Base-by-base conservation (phyloP, 441 rosid species). In the Erodium moschatum region DNA sequence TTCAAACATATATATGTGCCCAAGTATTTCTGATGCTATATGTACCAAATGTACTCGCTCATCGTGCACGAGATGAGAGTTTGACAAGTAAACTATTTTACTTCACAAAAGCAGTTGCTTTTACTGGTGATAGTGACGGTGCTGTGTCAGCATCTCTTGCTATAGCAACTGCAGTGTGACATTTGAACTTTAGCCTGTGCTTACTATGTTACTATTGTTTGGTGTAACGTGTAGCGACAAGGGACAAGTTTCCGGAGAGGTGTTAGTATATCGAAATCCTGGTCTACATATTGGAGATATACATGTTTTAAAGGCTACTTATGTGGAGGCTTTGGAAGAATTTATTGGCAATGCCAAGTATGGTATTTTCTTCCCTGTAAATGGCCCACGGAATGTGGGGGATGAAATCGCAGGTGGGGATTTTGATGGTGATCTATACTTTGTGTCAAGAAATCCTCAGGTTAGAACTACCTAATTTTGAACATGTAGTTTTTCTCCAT, bases 341-440 rank as follows among this genome's bases (percentile, higher is more conserved):
- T 77, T 42, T 76, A 81, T 85, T 0, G 97, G 98, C 60, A 84
- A 83, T 67, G 78, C 92, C 16, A 90, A 86, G 72, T 90, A 83
- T 69, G 95, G 73, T 9, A 86, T 89, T 54, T 86, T 93, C 77
- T 90, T 93, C 70, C 85, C 97, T 35, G 65, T 70, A 58, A 80
- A 70, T 54, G 97, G 98, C 65, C 81, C 84, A 7, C 83, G 96
- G 44, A 90, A 96, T 40, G 67, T 93, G 68, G 91, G 89, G 0
- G 96, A 93, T 70, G 92, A 89, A 81, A 89, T 93, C 7, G 94
- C 89, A 1, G 81, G 86, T n/a, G 90, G 92, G 27, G 97, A 87
- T 67, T 89, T 73, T 63, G 97, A 93, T 73, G 96, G 97, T 5
- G 96, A 92, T 71, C 56, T 74, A 86, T 93, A 82, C 68, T 84